Conservation (phyloP, 2,329 filamentous ascomycete genomes). For the Allantophomopsis lycopodina region DNA sequence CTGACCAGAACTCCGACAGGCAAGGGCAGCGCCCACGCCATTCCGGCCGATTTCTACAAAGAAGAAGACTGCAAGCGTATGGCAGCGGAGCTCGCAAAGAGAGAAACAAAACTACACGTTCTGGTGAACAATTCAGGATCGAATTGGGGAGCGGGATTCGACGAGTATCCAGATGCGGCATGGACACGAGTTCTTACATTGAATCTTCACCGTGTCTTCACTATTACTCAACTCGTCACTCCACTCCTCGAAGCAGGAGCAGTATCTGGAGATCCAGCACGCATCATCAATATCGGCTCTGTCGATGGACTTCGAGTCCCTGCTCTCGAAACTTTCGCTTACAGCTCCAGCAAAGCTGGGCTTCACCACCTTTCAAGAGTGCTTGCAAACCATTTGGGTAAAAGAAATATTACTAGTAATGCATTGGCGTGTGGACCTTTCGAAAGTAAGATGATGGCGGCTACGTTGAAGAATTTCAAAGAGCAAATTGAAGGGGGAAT, state of each 20-base stretch:
- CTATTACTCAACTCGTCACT: constrained; percentile 46
- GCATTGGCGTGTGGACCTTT: constrained; percentile 61
- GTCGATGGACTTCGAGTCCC: constrained; percentile 50
- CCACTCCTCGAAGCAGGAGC: constrained; percentile 43
- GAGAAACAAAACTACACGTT: constrained; percentile 40
- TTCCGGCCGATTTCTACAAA: constrained; percentile 47
- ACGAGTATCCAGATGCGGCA: constrained; percentile 40
- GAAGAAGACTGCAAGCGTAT: constrained; percentile 44
- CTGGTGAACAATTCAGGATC: constrained; percentile 54
- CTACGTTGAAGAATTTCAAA: constrained; percentile 45
- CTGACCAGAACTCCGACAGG: constrained; percentile 11
- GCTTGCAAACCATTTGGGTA: constrained; percentile 46
- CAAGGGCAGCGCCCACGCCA: constrained; percentile 40
- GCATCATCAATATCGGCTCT: constrained; percentile 51
- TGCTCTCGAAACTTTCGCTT: constrained; percentile 42
- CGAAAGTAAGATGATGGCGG: constrained; percentile 60
- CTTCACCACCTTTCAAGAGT: constrained; percentile 51
- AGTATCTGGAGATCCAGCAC: constrained; percentile 28
- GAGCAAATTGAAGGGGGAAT: constrained; percentile 42
- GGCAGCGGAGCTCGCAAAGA: constrained; percentile 37
- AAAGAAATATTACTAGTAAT: constrained; percentile 47
- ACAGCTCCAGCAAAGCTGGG: constrained; percentile 48
- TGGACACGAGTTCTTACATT: constrained; percentile 45
- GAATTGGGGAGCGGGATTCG: constrained; percentile 48
- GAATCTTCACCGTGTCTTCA: constrained; percentile 53